Evolutionary conservation across 352 stramenopile genomes (phyloP).

Genomic region (Discostella stelligera): DNA sequence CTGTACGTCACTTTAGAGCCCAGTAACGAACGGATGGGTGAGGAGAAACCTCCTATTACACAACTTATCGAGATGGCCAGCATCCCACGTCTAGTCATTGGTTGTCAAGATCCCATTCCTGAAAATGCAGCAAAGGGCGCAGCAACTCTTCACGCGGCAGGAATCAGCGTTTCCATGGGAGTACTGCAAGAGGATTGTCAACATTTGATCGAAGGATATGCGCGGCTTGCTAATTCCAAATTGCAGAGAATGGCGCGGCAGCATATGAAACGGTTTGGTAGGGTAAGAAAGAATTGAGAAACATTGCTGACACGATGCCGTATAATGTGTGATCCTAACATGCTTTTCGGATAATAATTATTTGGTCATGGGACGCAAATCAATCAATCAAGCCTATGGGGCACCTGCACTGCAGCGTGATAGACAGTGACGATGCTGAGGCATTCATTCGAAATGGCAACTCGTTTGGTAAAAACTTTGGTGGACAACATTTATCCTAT

Average conservation of each 20-base stretch:
- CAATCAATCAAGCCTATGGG: conserved; percentile 51
- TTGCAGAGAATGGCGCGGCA: conserved; percentile 63
- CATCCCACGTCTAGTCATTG: conserved; percentile 71
- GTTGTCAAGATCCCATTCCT: conserved; percentile 62
- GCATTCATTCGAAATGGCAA: conserved; percentile 79
- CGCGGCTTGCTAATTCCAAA: conserved; percentile 57
- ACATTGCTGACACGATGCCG: neutral
- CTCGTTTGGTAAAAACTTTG: conserved; percentile 77
- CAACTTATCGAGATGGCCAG: conserved; percentile 67
- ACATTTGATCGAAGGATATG: conserved; percentile 63
- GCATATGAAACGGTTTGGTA: conserved; percentile 54
- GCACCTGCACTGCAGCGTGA: conserved; percentile 78
- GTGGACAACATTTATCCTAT: conserved; percentile 66
- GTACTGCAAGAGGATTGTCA: conserved; percentile 59
- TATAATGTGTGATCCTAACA: neutral
- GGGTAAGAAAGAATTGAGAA: conserved; percentile 24
- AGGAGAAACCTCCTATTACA: conserved; percentile 65
- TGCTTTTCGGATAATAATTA: neutral
- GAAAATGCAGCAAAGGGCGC: conserved; percentile 58
- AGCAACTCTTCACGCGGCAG: conserved; percentile 52
- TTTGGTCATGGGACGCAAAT: too few relatives aligned
- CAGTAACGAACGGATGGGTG: conserved; percentile 49
- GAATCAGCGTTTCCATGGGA: conserved; percentile 65
- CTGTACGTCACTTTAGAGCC: conserved; percentile 79
- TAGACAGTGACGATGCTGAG: conserved; percentile 71